Conservation (phyloP, 192 early-diverging fungal genomes). For the Coemansia sp. region DNA sequence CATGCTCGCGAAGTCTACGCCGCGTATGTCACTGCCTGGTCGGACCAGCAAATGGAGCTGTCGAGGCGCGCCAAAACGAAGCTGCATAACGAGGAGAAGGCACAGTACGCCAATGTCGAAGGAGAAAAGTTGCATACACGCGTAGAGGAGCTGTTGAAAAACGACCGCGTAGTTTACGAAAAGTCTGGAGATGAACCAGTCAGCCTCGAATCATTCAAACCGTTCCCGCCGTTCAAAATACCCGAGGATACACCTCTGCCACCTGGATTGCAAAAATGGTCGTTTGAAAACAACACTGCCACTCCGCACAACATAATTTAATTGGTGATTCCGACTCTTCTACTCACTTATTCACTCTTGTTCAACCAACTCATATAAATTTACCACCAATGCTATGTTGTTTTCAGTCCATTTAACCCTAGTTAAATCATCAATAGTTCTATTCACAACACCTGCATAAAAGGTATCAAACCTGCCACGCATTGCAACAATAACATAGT, state of each 20-base stretch:
- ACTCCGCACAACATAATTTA: conserved; percentile 17
- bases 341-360: too few relatives aligned
- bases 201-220: conserved; percentile 25
- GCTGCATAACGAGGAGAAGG: conserved; percentile 27
- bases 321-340: background rate
- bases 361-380: too few relatives aligned
- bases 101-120: conserved; percentile 15
- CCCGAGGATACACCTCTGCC: conserved; percentile 28
- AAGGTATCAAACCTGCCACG: background rate
- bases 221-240: conserved; percentile 48
- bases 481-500: background rate
- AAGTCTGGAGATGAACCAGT: conserved; percentile 44
- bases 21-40: conserved; percentile 35
- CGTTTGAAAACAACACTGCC: conserved; percentile 36
- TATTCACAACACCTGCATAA: background rate
- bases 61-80: conserved; percentile 32
- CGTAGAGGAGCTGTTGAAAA: conserved; percentile 41
- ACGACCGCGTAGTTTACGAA: conserved; percentile 30
- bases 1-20: conserved; percentile 47
- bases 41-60: conserved; percentile 42
- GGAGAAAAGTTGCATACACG: conserved; percentile 32
- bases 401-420: too few relatives aligned
- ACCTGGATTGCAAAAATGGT: conserved; percentile 43
- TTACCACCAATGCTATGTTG: too few relatives aligned
- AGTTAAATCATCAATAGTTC: background rate